A percentile compares a stretch with the other conserved stretches of the same genome.
phyloP scores from a whole-genome alignment of 1,284 basidiomycete genomes.

The Inonotus obliquus region DNA sequence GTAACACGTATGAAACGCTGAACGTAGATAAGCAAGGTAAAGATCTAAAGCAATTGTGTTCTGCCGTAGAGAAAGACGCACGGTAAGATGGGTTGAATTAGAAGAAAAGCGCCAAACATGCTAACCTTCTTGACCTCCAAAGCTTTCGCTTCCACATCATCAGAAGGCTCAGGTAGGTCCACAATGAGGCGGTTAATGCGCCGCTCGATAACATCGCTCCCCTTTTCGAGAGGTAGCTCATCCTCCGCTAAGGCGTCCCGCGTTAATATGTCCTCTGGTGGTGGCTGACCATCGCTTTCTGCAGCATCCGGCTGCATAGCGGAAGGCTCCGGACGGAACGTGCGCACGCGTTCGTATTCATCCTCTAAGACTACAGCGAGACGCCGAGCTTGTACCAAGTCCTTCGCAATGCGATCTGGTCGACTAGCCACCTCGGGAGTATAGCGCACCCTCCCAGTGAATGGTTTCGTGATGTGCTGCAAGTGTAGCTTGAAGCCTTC shows the following conservation, averaged over 20 bases:
- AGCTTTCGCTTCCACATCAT: slow-evolving; percentile 56
- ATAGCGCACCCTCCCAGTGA: slow-evolving; percentile 70
- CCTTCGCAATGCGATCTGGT: slow-evolving; percentile 73
- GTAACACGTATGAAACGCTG: slow-evolving; percentile 88
- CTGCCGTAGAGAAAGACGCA: slow-evolving; percentile 33
- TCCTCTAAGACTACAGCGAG: slow-evolving; percentile 73
- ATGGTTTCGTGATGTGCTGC: slow-evolving; percentile 74
- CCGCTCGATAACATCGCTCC: slow-evolving; percentile 66
- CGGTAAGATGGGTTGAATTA: slow-evolving; percentile 3
- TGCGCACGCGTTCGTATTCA: slow-evolving; percentile 50
- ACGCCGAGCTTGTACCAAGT: slow-evolving; percentile 67
- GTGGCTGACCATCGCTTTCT: slow-evolving; percentile 30
- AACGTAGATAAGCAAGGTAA: slow-evolving; percentile 79
- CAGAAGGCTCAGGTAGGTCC: slow-evolving; percentile 58
- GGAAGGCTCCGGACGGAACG: slow-evolving; percentile 34
- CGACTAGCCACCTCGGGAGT: slow-evolving; percentile 78
- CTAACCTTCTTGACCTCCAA: slow-evolving; percentile 66
- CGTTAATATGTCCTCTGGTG: slow-evolving; percentile 41
- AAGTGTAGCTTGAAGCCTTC: slow-evolving; percentile 92
- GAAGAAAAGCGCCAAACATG: slow-evolving; percentile 6
- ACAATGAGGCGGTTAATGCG: slow-evolving; percentile 68
- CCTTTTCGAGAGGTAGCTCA: slow-evolving; percentile 52
- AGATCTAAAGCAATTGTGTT: slow-evolving; percentile 75
- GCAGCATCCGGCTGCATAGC: slow-evolving; percentile 28
- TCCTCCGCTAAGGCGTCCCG: slow-evolving; percentile 49